These are phyloP conservation scores for Narthecium ossifragum DNA, from an alignment of 106 monocot species.

Conservation along the genomic window DNA sequence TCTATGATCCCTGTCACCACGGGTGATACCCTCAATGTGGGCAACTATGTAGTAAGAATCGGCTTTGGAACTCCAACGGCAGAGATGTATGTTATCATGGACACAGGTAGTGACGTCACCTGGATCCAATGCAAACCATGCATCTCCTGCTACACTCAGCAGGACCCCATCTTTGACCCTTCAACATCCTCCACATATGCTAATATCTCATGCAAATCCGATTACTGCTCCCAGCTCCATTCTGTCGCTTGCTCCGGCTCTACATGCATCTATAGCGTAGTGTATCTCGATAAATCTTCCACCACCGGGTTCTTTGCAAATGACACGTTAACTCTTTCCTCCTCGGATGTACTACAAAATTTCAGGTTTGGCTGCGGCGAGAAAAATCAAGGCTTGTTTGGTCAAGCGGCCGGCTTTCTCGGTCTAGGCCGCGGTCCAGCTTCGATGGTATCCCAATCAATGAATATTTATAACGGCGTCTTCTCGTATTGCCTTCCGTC, in stretches of 20 bases:
- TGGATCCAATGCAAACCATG: too few relatives aligned
- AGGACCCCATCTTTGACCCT: slow-evolving; percentile 22
- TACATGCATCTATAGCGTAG: slow-evolving; percentile 11
- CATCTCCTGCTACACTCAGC: slow-evolving; percentile 12
- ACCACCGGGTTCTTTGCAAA: slow-evolving; percentile 4
- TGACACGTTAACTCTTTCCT: slow-evolving; percentile 14
- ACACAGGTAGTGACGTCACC: too few relatives aligned
- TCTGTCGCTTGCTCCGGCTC: not conserved
- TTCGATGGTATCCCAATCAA: slow-evolving; percentile 25
- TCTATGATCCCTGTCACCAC: not conserved
- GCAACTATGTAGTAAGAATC: slow-evolving; percentile 23
- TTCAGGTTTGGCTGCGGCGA: slow-evolving; percentile 41
- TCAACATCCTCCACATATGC: slow-evolving; percentile 13
- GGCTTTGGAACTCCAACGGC: slow-evolving; percentile 27
- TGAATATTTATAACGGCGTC: slow-evolving; percentile 18
- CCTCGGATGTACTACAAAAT: slow-evolving; percentile 4
- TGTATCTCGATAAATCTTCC: slow-evolving; percentile 13
- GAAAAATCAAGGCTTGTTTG: slow-evolving; percentile 19
- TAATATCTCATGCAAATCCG: slow-evolving; percentile 23
- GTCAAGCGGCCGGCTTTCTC: slow-evolving; percentile 14
- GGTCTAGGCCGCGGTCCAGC: slow-evolving; percentile 26
- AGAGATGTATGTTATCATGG: slow-evolving; percentile 9
- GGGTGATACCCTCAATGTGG: slow-evolving; percentile 1
- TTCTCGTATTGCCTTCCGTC: too few relatives aligned
- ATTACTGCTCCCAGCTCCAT: slow-evolving; percentile 10